These are phyloP conservation scores for Erigeron philadelphicus DNA, from an alignment of 140 eudicot genomes.

Conservation along the genomic window DNA sequence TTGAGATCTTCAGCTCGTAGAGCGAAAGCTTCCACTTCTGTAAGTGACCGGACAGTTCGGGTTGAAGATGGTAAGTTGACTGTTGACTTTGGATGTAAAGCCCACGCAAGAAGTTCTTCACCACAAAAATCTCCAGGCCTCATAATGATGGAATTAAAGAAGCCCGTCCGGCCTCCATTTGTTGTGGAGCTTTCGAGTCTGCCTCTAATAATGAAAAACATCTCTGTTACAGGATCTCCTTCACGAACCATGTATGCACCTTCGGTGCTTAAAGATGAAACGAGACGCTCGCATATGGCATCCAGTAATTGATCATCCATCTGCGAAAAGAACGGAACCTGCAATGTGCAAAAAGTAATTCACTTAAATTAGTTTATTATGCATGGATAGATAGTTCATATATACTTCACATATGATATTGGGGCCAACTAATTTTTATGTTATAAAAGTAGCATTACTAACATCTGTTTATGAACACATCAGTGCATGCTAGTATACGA, in stretches of 20 bases:
- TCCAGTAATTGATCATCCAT: slow-evolving; percentile 97
- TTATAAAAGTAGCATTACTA: not conserved
- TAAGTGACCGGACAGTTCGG: slow-evolving; percentile 74
- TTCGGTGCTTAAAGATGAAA: slow-evolving; percentile 83
- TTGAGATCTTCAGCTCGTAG: slow-evolving; percentile 90
- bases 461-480: not conserved
- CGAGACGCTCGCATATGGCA: slow-evolving; percentile 91
- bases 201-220: slow-evolving; percentile 91
- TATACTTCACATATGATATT: not conserved
- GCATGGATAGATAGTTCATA: not conserved
- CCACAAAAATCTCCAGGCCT: slow-evolving; percentile 95
- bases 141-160: slow-evolving; percentile 71
- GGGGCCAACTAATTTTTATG: not conserved
- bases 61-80: slow-evolving; percentile 87
- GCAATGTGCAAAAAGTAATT: slow-evolving; percentile 1
- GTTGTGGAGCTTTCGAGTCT: slow-evolving; percentile 90
- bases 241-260: slow-evolving; percentile 92
- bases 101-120: slow-evolving; percentile 95
- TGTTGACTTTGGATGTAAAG: slow-evolving; percentile 82
- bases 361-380: not conserved
- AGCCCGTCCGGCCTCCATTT: slow-evolving; percentile 94
- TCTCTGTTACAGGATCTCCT: slow-evolving; percentile 90
- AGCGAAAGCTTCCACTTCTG: slow-evolving; percentile 93
- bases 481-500: not conserved
- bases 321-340: slow-evolving; percentile 97